Conservation (phyloP, 495 filamentous ascomycete genomes). For the Daldinia decipiens region DNA sequence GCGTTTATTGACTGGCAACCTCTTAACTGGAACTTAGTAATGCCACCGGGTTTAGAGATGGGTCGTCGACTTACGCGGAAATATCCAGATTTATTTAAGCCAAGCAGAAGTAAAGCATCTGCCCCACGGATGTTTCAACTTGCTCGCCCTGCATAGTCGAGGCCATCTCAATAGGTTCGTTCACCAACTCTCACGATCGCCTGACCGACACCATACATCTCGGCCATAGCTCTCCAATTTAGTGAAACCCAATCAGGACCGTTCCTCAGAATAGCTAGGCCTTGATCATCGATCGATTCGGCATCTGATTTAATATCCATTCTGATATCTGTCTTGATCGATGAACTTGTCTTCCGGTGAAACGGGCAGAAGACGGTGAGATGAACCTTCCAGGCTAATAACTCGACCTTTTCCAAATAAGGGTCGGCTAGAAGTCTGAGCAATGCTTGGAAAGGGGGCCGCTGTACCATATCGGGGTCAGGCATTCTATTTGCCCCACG, state of each 20-base stretch:
- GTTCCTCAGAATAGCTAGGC: slow-evolving; percentile 36
- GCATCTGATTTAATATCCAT: slow-evolving; percentile 15
- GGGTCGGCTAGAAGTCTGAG: slow-evolving; percentile 48
- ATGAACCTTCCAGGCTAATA: slow-evolving; percentile 44
- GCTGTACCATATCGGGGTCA: slow-evolving; percentile 36
- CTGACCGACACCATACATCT: slow-evolving; percentile 25
- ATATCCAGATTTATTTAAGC: background rate
- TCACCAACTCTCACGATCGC: slow-evolving; percentile 40
- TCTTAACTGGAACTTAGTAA: background rate
- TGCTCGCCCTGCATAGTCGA: slow-evolving; percentile 1
- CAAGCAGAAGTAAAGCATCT: slow-evolving; percentile 4
- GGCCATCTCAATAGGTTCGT: slow-evolving; percentile 24
- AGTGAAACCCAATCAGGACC: slow-evolving; percentile 41
- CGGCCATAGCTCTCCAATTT: slow-evolving; percentile 43
- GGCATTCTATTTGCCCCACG: slow-evolving; percentile 20
- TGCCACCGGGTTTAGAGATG: background rate
- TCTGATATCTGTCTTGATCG: slow-evolving; percentile 18
- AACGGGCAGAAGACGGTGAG: slow-evolving; percentile 46
- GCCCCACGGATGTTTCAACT: slow-evolving; percentile 7
- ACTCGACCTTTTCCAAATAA: slow-evolving; percentile 40
- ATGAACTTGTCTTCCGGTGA: slow-evolving; percentile 28
- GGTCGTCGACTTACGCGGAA: background rate
- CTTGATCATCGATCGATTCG: slow-evolving; percentile 36
- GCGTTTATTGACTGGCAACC: background rate
- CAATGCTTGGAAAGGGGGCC: slow-evolving; percentile 46